Evolutionary conservation across 164 flowering plant species (phyloP), one percentile per base, ranked within the genome.

Genomic region (Umbilicus rupestris): DNA sequence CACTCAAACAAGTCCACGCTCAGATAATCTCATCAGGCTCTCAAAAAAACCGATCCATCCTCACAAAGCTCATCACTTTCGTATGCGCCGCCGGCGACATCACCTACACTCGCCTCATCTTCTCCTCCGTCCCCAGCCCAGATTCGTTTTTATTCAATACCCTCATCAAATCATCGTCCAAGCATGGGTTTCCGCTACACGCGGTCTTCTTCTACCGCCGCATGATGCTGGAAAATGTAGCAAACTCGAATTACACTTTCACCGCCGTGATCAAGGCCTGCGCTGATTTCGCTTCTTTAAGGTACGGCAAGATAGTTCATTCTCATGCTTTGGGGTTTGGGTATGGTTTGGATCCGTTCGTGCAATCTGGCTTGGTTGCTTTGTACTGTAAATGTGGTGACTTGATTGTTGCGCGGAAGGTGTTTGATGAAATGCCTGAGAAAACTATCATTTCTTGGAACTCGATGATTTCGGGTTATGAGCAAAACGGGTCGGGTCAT

Each of bases 391-490:
- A 83, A 57, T 77, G 73, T 14, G 79, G 83, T 4, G 78, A 79
- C 49, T 59, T 85, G 72, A 71, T 35, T 44, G 65, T 66, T 65
- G 88, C 92, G 0, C 70, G 92, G 68, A 75, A 75, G 39, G 77
- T 88, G 84, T 90, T 90, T 66, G 95, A 90, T 73, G 66, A 47
- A 77, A 87, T 88, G 88, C 78, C 74, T 30, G 82, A 73, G 11
- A 79, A 79, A 68, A 81, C 64, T 1, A 44, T 84, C 19, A 73
- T 85, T 5, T 85, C 89, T 16, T 89, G 92, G 92, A 89, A 89
- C 73, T 75, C 92, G 24, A 85, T 85, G 85, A 84, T 89, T 65
- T 79, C 89, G 0, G 90, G 87, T 10, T 84, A 84, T 44, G 89
- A 87, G 71, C 90, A 85, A 67, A 85, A 84, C 55, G 92, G 92